phyloP scores from a whole-genome alignment of 495 filamentous ascomycete species.

The Penicillium macrosclerotiorum region DNA sequence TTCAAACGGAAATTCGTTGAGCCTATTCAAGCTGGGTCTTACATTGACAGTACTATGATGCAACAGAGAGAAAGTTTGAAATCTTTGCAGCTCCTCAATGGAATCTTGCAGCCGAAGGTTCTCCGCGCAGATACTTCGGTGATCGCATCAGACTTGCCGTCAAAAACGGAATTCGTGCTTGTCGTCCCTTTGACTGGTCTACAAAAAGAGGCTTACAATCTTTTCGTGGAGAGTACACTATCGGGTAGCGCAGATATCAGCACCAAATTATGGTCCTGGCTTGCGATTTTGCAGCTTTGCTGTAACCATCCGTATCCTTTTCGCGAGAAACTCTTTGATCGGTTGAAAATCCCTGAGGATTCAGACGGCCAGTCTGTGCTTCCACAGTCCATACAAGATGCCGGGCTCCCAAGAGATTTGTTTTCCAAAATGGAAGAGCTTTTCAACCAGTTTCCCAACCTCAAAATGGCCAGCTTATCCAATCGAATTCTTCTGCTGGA shows the following conservation, averaged over 20 bases:
- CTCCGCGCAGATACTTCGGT: slow-evolving; percentile 68
- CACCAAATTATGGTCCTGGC: slow-evolving; percentile 48
- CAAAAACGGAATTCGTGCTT: slow-evolving; percentile 80
- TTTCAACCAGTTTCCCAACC: slow-evolving; percentile 27
- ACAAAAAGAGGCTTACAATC: slow-evolving; percentile 62
- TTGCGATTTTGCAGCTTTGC: slow-evolving; percentile 58
- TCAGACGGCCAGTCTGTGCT: not conserved
- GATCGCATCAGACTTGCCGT: slow-evolving; percentile 60
- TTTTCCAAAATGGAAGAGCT: slow-evolving; percentile 25
- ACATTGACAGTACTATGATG: slow-evolving; percentile 52
- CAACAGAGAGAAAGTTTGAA: slow-evolving; percentile 59
- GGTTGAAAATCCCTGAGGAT: slow-evolving; percentile 12
- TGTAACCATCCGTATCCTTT: slow-evolving; percentile 76
- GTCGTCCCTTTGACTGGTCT: slow-evolving; percentile 65
- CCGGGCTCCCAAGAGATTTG: slow-evolving; percentile 25
- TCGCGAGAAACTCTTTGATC: slow-evolving; percentile 46
- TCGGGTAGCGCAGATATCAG: slow-evolving; percentile 16
- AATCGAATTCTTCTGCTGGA: slow-evolving; percentile 65
- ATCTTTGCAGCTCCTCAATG: slow-evolving; percentile 67
- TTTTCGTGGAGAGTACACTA: slow-evolving; percentile 48
- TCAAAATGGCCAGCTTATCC: slow-evolving; percentile 47
- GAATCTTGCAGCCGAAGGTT: slow-evolving; percentile 74
- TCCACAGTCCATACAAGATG: slow-evolving; percentile 28
- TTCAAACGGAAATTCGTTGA: slow-evolving; percentile 68
- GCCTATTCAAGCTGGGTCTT: slow-evolving; percentile 72